A percentile compares a stretch with the other conserved stretches of the same genome.
Conservation (phyloP, 2,329 filamentous ascomycete genomes). For the Fusarium camptoceras region DNA sequence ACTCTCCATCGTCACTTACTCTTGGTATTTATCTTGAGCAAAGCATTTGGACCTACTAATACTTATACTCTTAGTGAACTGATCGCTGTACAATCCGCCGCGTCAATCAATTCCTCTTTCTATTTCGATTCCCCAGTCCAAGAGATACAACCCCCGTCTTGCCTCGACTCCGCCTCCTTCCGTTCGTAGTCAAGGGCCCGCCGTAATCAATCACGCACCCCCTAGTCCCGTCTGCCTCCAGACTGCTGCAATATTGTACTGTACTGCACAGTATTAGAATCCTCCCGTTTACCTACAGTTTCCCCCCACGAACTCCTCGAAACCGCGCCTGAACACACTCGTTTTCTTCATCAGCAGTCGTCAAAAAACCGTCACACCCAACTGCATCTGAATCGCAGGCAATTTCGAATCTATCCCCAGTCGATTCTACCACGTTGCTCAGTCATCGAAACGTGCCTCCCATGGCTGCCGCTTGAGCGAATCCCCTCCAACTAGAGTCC, state of each 20-base stretch:
- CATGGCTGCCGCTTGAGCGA: constrained; percentile 42
- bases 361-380: constrained; percentile 4
- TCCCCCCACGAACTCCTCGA: constrained; percentile 25
- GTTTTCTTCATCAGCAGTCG: constrained; percentile 8
- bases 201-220: constrained; percentile 22
- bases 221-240: background rate
- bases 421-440: constrained; percentile 1
- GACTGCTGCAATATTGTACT: background rate
- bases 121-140: background rate
- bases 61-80: background rate
- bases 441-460: constrained; percentile 5
- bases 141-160: constrained; percentile 1
- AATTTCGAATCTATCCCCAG: constrained; percentile 4
- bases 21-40: background rate
- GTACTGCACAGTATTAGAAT: constrained; percentile 17
- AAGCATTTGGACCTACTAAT: background rate
- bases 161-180: constrained; percentile 20
- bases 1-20: constrained; percentile 32
- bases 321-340: constrained; percentile 30
- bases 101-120: constrained; percentile 2
- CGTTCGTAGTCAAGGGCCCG: constrained; percentile 17
- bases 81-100: background rate
- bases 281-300: constrained; percentile 19
- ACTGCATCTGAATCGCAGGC: constrained; percentile 1
- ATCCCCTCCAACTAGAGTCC: constrained; percentile 5